These are phyloP conservation scores for Catenaria anguillulae DNA, from an alignment of 371 early-diverging fungal genomes.

Conservation along the genomic window DNA sequence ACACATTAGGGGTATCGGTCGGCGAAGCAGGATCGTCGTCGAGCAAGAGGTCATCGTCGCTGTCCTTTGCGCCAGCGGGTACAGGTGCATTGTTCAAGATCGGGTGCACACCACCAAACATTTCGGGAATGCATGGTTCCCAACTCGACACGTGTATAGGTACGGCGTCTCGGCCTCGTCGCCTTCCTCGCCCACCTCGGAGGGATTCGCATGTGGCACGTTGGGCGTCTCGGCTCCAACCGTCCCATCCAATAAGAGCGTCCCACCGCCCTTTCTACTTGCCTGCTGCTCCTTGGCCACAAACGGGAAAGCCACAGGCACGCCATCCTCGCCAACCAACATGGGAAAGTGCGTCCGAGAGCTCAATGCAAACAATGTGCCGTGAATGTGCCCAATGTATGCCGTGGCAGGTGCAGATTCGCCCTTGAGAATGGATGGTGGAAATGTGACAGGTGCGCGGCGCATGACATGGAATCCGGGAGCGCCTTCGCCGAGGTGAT, in stretches of 20 bases:
- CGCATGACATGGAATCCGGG: constrained; percentile 11
- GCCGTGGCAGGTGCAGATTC: not conserved
- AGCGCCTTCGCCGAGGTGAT: not conserved
- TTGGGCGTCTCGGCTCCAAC: no score
- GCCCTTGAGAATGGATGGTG: not conserved
- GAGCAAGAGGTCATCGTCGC: not conserved
- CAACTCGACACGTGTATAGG: not conserved
- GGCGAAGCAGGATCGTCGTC: no score
- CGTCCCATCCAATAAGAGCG: no score
- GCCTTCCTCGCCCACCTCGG: no score
- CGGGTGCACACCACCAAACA: constrained; percentile 3
- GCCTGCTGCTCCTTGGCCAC: no score
- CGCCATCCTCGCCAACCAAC: not conserved
- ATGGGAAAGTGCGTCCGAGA: not conserved
- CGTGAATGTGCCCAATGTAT: constrained; percentile 11
- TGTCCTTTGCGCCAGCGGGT: not conserved
- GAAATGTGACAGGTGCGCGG: not conserved
- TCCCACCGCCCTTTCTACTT: no score
- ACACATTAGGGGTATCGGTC: no score
- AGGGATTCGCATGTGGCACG: no score
- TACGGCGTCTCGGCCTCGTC: constrained; percentile 1
- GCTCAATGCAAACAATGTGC: constrained; percentile 4
- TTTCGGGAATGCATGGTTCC: not conserved
- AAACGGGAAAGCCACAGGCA: no score
- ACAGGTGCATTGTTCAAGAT: not conserved